Base-by-base conservation (phyloP, 2,329 filamentous ascomycete species). In the Pseudogymnoascus sp. region DNA sequence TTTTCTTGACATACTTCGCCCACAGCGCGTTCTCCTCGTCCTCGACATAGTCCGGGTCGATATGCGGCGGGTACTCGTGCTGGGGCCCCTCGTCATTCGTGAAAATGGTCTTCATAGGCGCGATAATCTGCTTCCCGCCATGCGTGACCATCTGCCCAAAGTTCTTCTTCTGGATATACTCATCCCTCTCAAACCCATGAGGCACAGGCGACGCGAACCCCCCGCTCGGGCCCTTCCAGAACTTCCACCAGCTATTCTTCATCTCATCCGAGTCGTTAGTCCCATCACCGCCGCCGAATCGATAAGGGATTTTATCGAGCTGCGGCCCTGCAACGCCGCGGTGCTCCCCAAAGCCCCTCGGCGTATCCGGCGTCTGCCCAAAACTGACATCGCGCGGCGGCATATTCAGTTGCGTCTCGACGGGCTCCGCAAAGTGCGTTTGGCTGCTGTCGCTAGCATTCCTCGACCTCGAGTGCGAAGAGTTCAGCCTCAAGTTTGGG, bases 1-100 rank as follows among this genome's bases (percentile, higher is more conserved):
- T 92, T 64, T 85, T 83, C 71, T 86, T 88, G 61, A 97, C 78
- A 76, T 93, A 97, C 65, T 87, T 88, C 70, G 87, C 86, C 95
- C 95, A 99, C 50, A 84, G 77, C 0, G 90, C 86, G 60, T 85
- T 82, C 47, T 87, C 83, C 10, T 85, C 81, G 64, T 87, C 80
- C 28, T 87, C 83, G 36, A 82, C 78, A 67, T 79, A 84, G 1
- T 88, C 82, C 35, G 83, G 74, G 66, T 89, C 84, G 71, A 83
- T 86, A 0, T 88, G 85, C 2, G 78, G 65, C 0, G 85, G 83
- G 69, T 96, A 96, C 7, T 74, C 66, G 5, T 60, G 57, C 21
- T 38, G 57, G 2, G 57, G 57, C n/a, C 77, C 74, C 7, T 71
- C 67, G 21, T 71, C 62, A 42, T 67, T 47, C 35, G 65, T 64